phyloP scores from a whole-genome alignment of 768 basidiomycete genomes.

The Baorangia bicolor region DNA sequence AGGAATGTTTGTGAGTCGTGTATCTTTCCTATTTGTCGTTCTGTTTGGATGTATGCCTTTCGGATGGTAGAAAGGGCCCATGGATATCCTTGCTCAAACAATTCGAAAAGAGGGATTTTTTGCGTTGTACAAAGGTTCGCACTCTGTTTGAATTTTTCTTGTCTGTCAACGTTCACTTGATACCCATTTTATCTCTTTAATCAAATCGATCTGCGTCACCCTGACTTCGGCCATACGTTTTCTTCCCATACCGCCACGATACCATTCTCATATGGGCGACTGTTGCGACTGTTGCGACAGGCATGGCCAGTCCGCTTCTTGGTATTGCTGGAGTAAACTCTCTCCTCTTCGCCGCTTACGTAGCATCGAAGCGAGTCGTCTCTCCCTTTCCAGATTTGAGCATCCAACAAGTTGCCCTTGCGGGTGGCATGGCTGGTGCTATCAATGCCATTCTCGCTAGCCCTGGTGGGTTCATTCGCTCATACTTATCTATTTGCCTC shows the following conservation, averaged over 20 bases:
- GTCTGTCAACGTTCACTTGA: background rate
- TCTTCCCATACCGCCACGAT: background rate
- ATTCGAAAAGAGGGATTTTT: conserved; percentile 85
- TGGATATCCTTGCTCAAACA: conserved; percentile 86
- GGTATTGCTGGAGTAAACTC: conserved; percentile 97
- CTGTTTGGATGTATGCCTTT: background rate
- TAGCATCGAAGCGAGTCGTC: conserved; percentile 73
- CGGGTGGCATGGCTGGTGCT: conserved; percentile 92
- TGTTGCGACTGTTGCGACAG: conserved; percentile 31
- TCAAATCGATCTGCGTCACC: background rate
- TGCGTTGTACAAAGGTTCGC: conserved; percentile 89
- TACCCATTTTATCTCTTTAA: background rate
- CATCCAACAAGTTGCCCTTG: conserved; percentile 74
- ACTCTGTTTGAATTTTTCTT: background rate
- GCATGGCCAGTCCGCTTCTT: conserved; percentile 87
- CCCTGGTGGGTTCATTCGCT: conserved; percentile 55
- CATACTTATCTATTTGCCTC: background rate
- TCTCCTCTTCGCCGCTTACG: conserved; percentile 89
- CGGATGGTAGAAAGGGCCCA: conserved; percentile 74
- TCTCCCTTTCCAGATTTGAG: conserved; percentile 88
- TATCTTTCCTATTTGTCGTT: background rate
- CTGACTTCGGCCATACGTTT: background rate
- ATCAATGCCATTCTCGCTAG: conserved; percentile 88
- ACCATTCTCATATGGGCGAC: background rate
- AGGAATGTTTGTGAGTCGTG: conserved; percentile 85